These are phyloP conservation scores for Solanum tacnaense DNA, from an alignment of 257 asterid genomes.

Conservation along the genomic window DNA sequence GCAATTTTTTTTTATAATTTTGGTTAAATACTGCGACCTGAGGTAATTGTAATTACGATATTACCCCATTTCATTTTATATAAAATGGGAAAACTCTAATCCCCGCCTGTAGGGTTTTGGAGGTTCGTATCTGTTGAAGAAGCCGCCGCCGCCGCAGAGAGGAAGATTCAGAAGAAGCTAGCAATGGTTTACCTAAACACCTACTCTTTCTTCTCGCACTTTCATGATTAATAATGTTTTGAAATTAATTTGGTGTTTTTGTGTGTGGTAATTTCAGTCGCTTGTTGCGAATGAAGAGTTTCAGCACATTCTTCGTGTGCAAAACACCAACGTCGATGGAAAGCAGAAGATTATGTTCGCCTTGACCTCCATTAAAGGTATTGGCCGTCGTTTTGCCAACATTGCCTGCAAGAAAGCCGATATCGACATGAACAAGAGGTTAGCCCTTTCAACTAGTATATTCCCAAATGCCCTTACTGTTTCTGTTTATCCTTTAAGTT, in stretches of 20 bases:
- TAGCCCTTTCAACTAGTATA: not conserved
- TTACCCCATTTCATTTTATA: not conserved
- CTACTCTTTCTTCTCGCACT: not conserved
- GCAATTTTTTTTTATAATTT: not conserved
- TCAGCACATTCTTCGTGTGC: slow-evolving; percentile 4
- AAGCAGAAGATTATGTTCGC: not conserved
- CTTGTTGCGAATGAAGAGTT: slow-evolving; percentile 1
- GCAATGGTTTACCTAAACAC: not conserved
- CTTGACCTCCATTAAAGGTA: not conserved
- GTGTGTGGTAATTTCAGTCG: not conserved
- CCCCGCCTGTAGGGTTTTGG: not conserved
- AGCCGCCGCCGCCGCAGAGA: not conserved
- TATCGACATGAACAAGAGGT: slow-evolving; percentile 3
- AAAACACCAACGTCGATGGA: not conserved
- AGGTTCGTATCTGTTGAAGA: not conserved
- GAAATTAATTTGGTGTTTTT: not conserved
- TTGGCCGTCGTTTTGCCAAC: not conserved
- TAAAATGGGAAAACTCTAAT: not conserved
- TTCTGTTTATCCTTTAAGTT: not conserved
- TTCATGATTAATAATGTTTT: not conserved
- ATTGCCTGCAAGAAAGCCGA: slow-evolving; percentile 1
- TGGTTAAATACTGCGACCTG: not conserved
- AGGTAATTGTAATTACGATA: not conserved
- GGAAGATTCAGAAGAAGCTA: not conserved
- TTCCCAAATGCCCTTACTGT: not conserved